phyloP scores from a whole-genome alignment of 2,329 filamentous ascomycete species.

The Triangularia verruculosa region DNA sequence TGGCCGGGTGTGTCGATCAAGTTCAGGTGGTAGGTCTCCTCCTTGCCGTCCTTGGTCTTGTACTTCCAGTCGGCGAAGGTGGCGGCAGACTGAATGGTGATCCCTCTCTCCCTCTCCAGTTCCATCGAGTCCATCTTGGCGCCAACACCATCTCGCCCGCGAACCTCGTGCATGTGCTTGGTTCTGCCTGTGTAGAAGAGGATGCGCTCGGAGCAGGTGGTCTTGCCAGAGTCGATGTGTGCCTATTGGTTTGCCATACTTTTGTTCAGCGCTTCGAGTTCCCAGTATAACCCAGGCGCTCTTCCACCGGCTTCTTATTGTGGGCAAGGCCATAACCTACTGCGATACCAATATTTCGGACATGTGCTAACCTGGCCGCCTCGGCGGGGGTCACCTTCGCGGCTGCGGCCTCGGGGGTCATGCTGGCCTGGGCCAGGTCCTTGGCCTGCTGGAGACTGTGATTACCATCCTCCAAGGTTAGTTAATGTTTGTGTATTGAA shows the following conservation, averaged over 20 bases:
- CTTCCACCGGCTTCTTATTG: not conserved
- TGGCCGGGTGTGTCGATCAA: constrained; percentile 98
- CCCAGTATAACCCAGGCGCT: not conserved
- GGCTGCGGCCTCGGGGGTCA: constrained; percentile 62
- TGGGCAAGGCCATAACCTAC: constrained; percentile 46
- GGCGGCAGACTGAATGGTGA: constrained; percentile 97
- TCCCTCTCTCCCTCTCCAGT: constrained; percentile 94
- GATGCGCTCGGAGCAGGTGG: constrained; percentile 91
- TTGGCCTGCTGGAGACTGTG: constrained; percentile 51
- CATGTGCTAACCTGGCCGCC: constrained; percentile 70
- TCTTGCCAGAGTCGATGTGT: constrained; percentile 98
- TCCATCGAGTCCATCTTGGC: constrained; percentile 99
- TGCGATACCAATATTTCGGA: constrained; percentile 97
- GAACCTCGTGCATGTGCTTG: constrained; percentile 94
- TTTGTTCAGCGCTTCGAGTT: constrained; percentile 10
- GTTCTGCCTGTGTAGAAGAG: constrained; percentile 98
- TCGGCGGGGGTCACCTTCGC: constrained; percentile 80
- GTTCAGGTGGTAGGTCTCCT: constrained; percentile 95
- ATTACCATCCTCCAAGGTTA: constrained; percentile 3
- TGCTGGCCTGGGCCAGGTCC: constrained; percentile 47
- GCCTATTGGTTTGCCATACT: constrained; percentile 52
- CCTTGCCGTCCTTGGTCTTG: constrained; percentile 69
- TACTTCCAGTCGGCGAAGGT: constrained; percentile 98
- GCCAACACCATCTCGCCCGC: constrained; percentile 89
- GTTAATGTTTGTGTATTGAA: not conserved